phyloP scores from a whole-genome alignment of 2,329 filamentous ascomycete species.

The Alternaria solani region DNA sequence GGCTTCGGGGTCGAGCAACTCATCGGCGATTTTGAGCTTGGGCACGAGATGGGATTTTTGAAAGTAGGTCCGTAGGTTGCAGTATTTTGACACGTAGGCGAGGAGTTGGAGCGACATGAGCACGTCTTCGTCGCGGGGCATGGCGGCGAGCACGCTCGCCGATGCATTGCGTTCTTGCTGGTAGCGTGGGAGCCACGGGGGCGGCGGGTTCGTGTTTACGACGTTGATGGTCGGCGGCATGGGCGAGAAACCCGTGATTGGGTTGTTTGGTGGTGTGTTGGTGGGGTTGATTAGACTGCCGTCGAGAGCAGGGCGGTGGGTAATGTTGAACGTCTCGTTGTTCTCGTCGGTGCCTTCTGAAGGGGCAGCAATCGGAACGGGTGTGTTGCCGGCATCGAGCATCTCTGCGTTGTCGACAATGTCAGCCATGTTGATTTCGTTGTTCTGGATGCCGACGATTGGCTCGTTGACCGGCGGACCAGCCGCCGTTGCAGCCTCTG shows the following conservation, averaged over 20 bases:
- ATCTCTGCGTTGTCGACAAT: slow-evolving; percentile 85
- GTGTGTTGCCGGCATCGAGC: slow-evolving; percentile 72
- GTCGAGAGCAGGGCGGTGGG: slow-evolving; percentile 82
- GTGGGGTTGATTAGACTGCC: slow-evolving; percentile 81
- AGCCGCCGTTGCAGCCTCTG: slow-evolving; percentile 78
- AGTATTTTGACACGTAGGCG: slow-evolving; percentile 98
- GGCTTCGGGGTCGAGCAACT: slow-evolving; percentile 79
- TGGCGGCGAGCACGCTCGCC: slow-evolving; percentile 79
- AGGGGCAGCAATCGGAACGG: slow-evolving; percentile 77
- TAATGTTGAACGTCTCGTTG: slow-evolving; percentile 88
- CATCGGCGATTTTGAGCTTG: slow-evolving; percentile 85
- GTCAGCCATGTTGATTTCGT: slow-evolving; percentile 84
- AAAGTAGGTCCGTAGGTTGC: slow-evolving; percentile 93
- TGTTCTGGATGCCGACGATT: slow-evolving; percentile 79
- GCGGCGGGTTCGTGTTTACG: slow-evolving; percentile 77
- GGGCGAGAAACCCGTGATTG: slow-evolving; percentile 74
- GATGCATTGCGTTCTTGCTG: slow-evolving; percentile 76
- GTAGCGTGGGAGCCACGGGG: slow-evolving; percentile 80
- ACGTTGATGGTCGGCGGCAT: slow-evolving; percentile 72
- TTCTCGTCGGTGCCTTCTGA: slow-evolving; percentile 82
- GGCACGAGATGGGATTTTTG: slow-evolving; percentile 94
- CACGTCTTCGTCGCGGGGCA: slow-evolving; percentile 97
- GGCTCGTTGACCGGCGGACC: slow-evolving; percentile 74
- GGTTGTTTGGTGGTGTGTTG: slow-evolving; percentile 65
- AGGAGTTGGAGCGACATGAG: slow-evolving; percentile 96